Evolutionary conservation across 2,329 filamentous ascomycete species (phyloP), one percentile per base, ranked within the genome.

Genomic region (Calonectria hawksworthii): DNA sequence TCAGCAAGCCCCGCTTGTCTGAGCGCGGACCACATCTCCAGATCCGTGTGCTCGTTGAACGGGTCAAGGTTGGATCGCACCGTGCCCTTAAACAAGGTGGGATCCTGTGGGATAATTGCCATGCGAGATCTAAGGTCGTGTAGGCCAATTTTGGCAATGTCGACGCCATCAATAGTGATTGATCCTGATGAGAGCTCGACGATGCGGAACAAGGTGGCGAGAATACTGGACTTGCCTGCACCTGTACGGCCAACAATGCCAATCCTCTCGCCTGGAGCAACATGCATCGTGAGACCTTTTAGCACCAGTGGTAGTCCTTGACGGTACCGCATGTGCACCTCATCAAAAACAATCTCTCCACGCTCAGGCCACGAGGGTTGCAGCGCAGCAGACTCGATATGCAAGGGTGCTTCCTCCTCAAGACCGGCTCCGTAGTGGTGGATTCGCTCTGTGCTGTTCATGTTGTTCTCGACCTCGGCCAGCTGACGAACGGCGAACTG

Each of bases 401-500:
- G 94, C 2, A 96, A 89, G 0, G 96, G 95, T 0, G 96, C 95
- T 84, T 99, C 96, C 83, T 98, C 94, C 76, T 98, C 95, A 4
- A 99, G 90, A 79, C 95, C 86, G 0, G 92, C 95, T 68, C 95
- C 96, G 83, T 99, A 99, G 87, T 98, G 95, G 83, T 96, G 92
- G 41, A 99, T 89, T 67, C 96, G 93, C 86, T 99, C 96, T 0
- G 97, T 97, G 0, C 96, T 93, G 83, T 98, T 98, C 96, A 99
- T 98, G 82, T 96, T 95, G 86, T 98, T 99, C 85, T 99, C 96
- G 11, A 99, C 95, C 84, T 98, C 96, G 32, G 96, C 96, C 9
- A 98, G 89, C 85, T 99, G 96, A n/a, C 96, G 92, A n/a, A 99
- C 95, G 1, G 95, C 96, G 84, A 98, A 98, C 82, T 98, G 96